phyloP scores from a whole-genome alignment of 2,329 filamentous ascomycete genomes.

The Zasmidium cellare region DNA sequence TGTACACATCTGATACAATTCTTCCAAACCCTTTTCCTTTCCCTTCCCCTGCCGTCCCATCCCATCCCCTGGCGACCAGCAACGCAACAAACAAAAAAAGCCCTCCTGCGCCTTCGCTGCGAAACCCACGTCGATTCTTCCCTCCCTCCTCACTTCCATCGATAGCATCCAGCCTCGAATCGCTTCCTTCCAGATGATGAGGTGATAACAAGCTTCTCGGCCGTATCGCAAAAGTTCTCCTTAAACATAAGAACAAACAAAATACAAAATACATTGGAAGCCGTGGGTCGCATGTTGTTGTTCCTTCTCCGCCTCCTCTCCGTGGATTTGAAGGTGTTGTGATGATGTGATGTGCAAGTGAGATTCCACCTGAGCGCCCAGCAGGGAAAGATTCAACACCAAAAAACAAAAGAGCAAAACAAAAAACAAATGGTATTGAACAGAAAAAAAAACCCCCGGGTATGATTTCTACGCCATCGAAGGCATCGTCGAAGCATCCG shows the following conservation, averaged over 20 bases:
- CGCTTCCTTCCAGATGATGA: too few species aligned
- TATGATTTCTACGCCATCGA: neutral
- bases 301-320: neutral
- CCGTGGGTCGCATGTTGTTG: constrained; percentile 7
- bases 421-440: neutral
- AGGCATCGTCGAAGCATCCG: neutral
- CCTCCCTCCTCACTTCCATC: too few species aligned
- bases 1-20: too few species aligned
- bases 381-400: neutral
- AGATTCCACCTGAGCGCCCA: neutral
- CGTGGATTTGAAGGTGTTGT: too few species aligned
- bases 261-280: constrained; percentile 5
- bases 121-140: too few species aligned
- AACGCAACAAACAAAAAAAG: too few species aligned
- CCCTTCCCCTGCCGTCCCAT: too few species aligned
- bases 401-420: neutral
- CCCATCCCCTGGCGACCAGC: too few species aligned
- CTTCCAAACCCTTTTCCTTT: too few species aligned
- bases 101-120: neutral
- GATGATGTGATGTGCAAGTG: neutral
- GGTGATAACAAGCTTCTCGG: too few species aligned
- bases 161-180: too few species aligned
- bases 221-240: neutral
- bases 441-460: neutral
- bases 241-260: too few species aligned